Percentiles rank a stretch among this genome's conserved stretches.
Evolutionary conservation across 1,284 basidiomycete genomes (phyloP).

Genomic region (Wolfiporia cocos): DNA sequence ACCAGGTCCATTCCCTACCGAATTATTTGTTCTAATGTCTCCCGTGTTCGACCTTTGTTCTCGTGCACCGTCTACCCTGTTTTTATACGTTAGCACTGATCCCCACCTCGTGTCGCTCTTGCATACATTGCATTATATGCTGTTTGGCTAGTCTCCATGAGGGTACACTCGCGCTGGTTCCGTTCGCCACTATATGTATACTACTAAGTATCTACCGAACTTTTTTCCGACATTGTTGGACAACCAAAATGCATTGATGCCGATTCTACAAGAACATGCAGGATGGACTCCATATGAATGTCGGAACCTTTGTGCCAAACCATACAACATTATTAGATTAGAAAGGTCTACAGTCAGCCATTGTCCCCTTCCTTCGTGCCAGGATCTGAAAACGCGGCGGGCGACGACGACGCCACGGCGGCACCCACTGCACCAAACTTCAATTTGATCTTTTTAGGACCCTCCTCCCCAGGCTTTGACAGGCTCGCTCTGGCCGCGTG

Average conservation of each 20-base stretch:
- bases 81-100: constrained; percentile 18
- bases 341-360: constrained; percentile 33
- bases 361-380: constrained; percentile 72
- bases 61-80: constrained; percentile 14
- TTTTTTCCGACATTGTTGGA: constrained; percentile 9
- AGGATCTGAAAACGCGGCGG: constrained; percentile 47
- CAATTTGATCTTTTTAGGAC: constrained; percentile 74
- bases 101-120: constrained; percentile 16
- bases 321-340: constrained; percentile 3
- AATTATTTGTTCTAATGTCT: constrained; percentile 20
- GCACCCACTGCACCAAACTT: constrained; percentile 52
- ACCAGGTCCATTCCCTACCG: constrained; percentile 18
- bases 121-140: constrained; percentile 24
- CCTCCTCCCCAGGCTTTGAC: constrained; percentile 53
- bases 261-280: constrained; percentile 18
- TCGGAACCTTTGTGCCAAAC: no score
- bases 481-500: constrained; percentile 11
- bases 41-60: constrained; percentile 12
- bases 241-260: constrained; percentile 7
- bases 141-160: constrained; percentile 22
- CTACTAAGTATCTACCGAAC: constrained; percentile 20
- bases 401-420: constrained; percentile 31
- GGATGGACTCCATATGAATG: constrained; percentile 13
- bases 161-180: constrained; percentile 19
- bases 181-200: constrained; percentile 21